phyloP scores from a whole-genome alignment of 2,329 filamentous ascomycete species.

The Aspergillus sp. region DNA sequence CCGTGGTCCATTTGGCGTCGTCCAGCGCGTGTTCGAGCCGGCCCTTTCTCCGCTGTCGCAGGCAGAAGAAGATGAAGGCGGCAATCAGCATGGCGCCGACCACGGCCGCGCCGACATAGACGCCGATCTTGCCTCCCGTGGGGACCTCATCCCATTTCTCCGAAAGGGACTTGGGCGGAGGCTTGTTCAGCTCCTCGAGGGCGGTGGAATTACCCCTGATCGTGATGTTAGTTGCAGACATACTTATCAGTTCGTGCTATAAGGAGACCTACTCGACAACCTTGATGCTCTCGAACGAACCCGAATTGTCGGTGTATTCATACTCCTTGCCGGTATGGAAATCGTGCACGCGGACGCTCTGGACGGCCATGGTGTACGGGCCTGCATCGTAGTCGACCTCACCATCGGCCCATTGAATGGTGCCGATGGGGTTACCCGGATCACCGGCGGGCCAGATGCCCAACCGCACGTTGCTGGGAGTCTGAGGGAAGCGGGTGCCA shows the following conservation, averaged over 20 bases:
- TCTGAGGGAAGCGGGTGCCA: slow-evolving; percentile 66
- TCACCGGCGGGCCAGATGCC: slow-evolving; percentile 68
- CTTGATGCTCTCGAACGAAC: slow-evolving; percentile 65
- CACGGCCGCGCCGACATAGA: slow-evolving; percentile 40
- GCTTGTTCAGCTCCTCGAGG: slow-evolving; percentile 33
- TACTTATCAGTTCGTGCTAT: background rate
- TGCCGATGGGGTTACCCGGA: slow-evolving; percentile 37
- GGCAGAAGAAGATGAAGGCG: slow-evolving; percentile 46
- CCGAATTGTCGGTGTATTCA: slow-evolving; percentile 60
- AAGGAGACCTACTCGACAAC: slow-evolving; percentile 42
- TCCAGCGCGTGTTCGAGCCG: slow-evolving; percentile 49
- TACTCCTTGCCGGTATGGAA: slow-evolving; percentile 66
- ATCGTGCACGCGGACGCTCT: slow-evolving; percentile 58
- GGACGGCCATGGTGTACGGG: slow-evolving; percentile 73
- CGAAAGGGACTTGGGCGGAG: slow-evolving; percentile 31
- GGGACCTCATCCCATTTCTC: slow-evolving; percentile 47
- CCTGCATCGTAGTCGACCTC: slow-evolving; percentile 63
- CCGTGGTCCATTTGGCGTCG: slow-evolving; percentile 45
- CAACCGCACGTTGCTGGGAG: slow-evolving; percentile 69
- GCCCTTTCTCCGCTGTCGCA: slow-evolving; percentile 51
- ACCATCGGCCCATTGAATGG: slow-evolving; percentile 69
- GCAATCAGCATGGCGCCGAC: slow-evolving; percentile 32
- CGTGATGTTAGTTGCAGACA: background rate
- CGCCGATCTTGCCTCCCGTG: slow-evolving; percentile 48
- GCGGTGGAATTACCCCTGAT: slow-evolving; percentile 66